Evolutionary conservation across 2,329 filamentous ascomycete genomes (phyloP).

Genomic region (Hypoxylon sp.): DNA sequence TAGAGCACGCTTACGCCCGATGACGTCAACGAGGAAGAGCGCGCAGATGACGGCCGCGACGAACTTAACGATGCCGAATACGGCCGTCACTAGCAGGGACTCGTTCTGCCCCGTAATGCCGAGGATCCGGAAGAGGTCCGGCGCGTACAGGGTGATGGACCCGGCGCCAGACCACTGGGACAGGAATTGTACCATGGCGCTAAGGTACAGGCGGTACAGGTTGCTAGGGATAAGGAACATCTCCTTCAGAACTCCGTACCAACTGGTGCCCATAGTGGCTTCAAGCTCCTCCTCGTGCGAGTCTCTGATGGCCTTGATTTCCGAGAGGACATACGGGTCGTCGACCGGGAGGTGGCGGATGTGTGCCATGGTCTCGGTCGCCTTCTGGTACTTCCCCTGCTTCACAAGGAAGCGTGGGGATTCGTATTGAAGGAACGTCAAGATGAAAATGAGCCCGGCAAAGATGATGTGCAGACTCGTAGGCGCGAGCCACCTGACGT

Average conservation of each 20-base stretch:
- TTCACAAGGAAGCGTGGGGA: conserved; percentile 81
- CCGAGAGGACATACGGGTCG: conserved; percentile 72
- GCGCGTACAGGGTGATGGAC: conserved; percentile 82
- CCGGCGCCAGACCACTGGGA: conserved; percentile 82
- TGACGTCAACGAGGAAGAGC: conserved; percentile 83
- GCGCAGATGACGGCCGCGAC: conserved; percentile 76
- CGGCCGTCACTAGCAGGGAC: conserved; percentile 78
- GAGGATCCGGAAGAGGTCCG: conserved; percentile 79
- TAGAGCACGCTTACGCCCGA: conserved; percentile 79
- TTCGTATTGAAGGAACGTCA: conserved; percentile 78
- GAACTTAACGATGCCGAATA: conserved; percentile 84
- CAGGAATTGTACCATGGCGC: conserved; percentile 77
- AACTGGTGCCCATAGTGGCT: conserved; percentile 76
- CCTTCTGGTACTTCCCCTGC: conserved; percentile 71
- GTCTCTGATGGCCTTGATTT: conserved; percentile 75
- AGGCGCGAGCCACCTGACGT: conserved; percentile 74
- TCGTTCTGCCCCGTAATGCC: conserved; percentile 78
- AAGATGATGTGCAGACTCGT: conserved; percentile 85
- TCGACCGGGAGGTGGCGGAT: conserved; percentile 72
- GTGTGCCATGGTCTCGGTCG: conserved; percentile 67
- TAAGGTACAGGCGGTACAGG: conserved; percentile 79
- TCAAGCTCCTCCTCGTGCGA: conserved; percentile 80
- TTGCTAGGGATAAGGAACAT: conserved; percentile 77
- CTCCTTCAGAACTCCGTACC: conserved; percentile 76
- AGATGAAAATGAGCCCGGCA: conserved; percentile 76